These are phyloP conservation scores for Metarhizium sp. DNA, from an alignment of 2,329 filamentous ascomycete species.

Conservation along the genomic window DNA sequence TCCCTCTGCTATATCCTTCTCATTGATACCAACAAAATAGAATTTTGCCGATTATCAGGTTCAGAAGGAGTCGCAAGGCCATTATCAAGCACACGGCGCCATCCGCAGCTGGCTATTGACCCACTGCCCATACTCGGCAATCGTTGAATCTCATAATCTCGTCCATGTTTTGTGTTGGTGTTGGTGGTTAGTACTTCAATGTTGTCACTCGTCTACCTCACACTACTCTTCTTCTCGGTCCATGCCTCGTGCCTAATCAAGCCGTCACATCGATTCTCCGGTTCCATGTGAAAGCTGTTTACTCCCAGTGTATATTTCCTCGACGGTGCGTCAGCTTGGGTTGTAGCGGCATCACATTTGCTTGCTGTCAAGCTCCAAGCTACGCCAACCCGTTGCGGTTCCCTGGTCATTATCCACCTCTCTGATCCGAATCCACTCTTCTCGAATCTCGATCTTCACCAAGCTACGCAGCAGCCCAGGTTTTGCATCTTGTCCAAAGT, in stretches of 20 bases:
- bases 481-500: not conserved
- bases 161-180: too few relatives aligned
- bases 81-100: not conserved
- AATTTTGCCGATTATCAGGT: too few relatives aligned
- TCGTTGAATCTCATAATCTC: not conserved
- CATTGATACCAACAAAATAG: too few relatives aligned
- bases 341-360: not conserved
- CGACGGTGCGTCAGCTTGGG: not conserved
- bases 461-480: not conserved
- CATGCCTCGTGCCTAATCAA: not conserved
- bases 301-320: not conserved
- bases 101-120: not conserved
- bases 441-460: conserved; percentile 18
- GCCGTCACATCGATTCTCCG: not conserved
- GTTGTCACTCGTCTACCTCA: not conserved
- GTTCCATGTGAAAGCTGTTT: not conserved
- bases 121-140: not conserved
- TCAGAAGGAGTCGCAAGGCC: too few relatives aligned
- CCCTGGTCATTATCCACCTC: not conserved
- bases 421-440: conserved; percentile 1
- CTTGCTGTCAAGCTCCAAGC: not conserved
- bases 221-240: not conserved
- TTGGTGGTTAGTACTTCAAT: not conserved
- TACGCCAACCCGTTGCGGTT: not conserved
- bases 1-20: too few relatives aligned